Conservation (phyloP, 805 yeast genomes). For the Yamadazyma endophytica region DNA sequence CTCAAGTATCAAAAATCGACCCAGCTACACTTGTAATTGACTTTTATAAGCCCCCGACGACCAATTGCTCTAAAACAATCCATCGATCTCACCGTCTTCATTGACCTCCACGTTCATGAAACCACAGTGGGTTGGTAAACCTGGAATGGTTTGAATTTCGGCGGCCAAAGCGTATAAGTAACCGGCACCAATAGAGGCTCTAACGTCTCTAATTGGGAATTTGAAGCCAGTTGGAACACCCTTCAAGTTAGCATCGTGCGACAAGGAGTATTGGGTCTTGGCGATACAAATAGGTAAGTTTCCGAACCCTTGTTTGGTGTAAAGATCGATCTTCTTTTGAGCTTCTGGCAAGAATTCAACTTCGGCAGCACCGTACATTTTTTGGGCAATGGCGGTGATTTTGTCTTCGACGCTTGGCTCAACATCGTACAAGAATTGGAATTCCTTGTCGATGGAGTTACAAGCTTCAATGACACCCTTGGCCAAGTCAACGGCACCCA, state of each 20-base stretch:
- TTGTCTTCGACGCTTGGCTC: slow-evolving; percentile 64
- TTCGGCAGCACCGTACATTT: slow-evolving; percentile 90
- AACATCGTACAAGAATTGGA: slow-evolving; percentile 57
- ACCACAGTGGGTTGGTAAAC: slow-evolving; percentile 93
- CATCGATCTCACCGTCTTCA: slow-evolving; percentile 86
- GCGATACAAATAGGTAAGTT: slow-evolving; percentile 95
- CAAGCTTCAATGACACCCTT: slow-evolving; percentile 64
- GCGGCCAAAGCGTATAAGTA: slow-evolving; percentile 95
- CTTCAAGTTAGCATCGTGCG: slow-evolving; percentile 89
- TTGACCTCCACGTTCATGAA: slow-evolving; percentile 95
- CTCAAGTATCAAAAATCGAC: too few species aligned
- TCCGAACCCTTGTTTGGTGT: slow-evolving; percentile 83
- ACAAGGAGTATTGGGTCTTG: slow-evolving; percentile 92
- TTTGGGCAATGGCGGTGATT: slow-evolving; percentile 60
- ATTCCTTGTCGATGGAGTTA: slow-evolving; percentile 40
- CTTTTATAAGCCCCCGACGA: too few species aligned
- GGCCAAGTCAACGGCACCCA: slow-evolving; percentile 73
- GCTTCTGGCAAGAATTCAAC: slow-evolving; percentile 84
- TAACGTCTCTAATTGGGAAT: slow-evolving; percentile 90
- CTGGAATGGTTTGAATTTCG: slow-evolving; percentile 96
- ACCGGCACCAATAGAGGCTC: slow-evolving; percentile 95
- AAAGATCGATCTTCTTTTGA: slow-evolving; percentile 70
- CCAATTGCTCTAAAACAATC: slow-evolving; percentile 40
- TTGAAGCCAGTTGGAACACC: slow-evolving; percentile 94
- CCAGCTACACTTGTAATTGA: too few species aligned